A percentile compares a stretch with the other conserved stretches of the same genome.
phyloP scores from a whole-genome alignment of 495 filamentous ascomycete genomes.

The Aspergillus asperescens region DNA sequence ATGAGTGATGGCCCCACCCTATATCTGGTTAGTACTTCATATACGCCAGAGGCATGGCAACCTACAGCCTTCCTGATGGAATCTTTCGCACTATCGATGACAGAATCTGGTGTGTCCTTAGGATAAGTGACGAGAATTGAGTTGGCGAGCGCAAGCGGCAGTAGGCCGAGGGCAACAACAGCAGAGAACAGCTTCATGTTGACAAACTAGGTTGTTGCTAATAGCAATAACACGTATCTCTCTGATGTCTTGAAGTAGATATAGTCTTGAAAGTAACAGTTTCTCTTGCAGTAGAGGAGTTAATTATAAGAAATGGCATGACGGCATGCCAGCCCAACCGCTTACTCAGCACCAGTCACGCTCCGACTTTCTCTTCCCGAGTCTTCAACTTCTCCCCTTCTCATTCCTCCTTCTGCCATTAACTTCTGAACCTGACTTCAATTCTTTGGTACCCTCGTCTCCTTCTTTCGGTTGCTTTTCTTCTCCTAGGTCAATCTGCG shows the following conservation, averaged over 20 bases:
- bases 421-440: neutral
- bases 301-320: neutral
- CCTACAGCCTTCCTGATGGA: conserved; percentile 63
- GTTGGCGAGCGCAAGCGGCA: conserved; percentile 57
- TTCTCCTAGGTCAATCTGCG: neutral
- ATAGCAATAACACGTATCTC: neutral
- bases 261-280: neutral
- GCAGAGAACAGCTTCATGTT: conserved; percentile 55
- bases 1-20: conserved; percentile 44
- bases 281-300: neutral
- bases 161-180: conserved; percentile 44
- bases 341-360: conserved; percentile 15
- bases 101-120: conserved; percentile 60
- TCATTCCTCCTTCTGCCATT: neutral
- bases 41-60: neutral
- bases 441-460: conserved; percentile 13
- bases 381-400: neutral
- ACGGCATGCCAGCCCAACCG: conserved; percentile 2
- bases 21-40: conserved; percentile 9
- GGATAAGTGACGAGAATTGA: conserved; percentile 75
- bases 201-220: conserved; percentile 1
- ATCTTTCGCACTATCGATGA: conserved; percentile 64
- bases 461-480: conserved; percentile 8
- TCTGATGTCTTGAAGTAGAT: neutral
- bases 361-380: neutral